Evolutionary conservation across 2,329 filamentous ascomycete species (phyloP).

Genomic region (Diaporthe citriasiana): DNA sequence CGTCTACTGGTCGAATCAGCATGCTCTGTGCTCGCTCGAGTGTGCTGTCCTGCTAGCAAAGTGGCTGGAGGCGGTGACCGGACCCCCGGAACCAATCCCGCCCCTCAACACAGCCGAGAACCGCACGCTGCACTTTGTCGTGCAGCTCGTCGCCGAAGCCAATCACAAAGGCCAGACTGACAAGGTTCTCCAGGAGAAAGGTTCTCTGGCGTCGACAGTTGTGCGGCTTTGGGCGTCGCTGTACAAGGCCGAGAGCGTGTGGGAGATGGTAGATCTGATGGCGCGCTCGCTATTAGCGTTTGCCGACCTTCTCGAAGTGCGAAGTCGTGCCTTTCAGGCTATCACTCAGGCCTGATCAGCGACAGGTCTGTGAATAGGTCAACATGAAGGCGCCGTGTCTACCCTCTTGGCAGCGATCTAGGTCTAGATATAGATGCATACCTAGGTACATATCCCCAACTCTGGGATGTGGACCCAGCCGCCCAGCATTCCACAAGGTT

Average conservation of each 20-base stretch:
- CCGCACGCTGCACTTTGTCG: neutral
- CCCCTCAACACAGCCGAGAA: neutral
- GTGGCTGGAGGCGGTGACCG: neutral
- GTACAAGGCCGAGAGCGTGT: slow-evolving; percentile 8
- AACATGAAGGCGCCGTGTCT: no score
- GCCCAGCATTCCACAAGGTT: no score
- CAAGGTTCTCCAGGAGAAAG: neutral
- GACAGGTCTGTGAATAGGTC: no score
- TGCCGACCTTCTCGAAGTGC: neutral
- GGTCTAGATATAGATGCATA: no score
- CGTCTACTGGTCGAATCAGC: slow-evolving; percentile 3
- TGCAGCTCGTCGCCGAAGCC: slow-evolving; percentile 1
- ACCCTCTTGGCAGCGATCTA: no score
- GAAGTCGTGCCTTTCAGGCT: neutral
- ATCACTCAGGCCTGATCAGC: neutral
- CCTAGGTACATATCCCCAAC: no score
- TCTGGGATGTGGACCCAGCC: no score
- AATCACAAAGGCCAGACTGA: neutral
- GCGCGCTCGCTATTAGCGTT: slow-evolving; percentile 9
- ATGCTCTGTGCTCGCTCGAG: slow-evolving; percentile 15
- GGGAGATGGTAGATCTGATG: slow-evolving; percentile 1
- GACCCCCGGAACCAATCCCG: neutral
- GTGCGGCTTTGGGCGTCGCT: slow-evolving; percentile 4
- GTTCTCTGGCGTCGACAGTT: neutral
- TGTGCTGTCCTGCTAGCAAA: slow-evolving; percentile 6